Evolutionary conservation across 306 rosid genomes (phyloP), one percentile per base, ranked within the genome.

Genomic region (Fragaria nilgerrensis): DNA sequence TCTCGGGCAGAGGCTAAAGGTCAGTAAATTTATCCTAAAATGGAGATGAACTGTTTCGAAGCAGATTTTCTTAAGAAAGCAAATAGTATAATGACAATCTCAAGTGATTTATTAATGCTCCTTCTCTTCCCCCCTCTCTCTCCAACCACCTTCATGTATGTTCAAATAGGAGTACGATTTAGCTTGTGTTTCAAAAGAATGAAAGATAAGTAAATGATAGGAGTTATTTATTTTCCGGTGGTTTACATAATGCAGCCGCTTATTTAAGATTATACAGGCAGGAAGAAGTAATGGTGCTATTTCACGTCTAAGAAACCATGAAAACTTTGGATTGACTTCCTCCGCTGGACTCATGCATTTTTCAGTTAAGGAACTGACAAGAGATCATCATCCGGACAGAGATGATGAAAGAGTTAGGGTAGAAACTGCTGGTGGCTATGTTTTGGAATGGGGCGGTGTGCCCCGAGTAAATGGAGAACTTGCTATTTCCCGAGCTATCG

Each of bases 361-460:
- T 83, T 84, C 85, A 50, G 98, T 90, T 37, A 88, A 89, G 89
- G 98, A 95, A 73, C 86, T 95, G 86, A 95, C 98, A 58, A 92
- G 87, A 20, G 97, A 95, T 89, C 98, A 95, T 84, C 98, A 90
- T 82, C 96, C 97, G 12, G 89, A 95, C 75, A 89, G 98, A 86
- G 92, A 87, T 53, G 97, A 92, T 80, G 98, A 95, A 89, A 89
- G 85, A 87, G 71, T 70, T 78, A 81, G 97, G 81, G 97, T 95
- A 82, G 98, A 95, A 89, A 85, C 85, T 79, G 92, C 98, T 79
- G 98, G 98, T 83, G 98, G 98, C 68, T 92, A 85, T 80, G 96
- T 95, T 87, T 70, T 84, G 77, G 87, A 88, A 79, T 89, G 95
- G 96, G 89, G 88, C 75, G 97, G 98, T 80, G 90, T 92, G 83